These are phyloP conservation scores for Boeremia exigua DNA, from an alignment of 2,329 filamentous ascomycete species.

Conservation along the genomic window DNA sequence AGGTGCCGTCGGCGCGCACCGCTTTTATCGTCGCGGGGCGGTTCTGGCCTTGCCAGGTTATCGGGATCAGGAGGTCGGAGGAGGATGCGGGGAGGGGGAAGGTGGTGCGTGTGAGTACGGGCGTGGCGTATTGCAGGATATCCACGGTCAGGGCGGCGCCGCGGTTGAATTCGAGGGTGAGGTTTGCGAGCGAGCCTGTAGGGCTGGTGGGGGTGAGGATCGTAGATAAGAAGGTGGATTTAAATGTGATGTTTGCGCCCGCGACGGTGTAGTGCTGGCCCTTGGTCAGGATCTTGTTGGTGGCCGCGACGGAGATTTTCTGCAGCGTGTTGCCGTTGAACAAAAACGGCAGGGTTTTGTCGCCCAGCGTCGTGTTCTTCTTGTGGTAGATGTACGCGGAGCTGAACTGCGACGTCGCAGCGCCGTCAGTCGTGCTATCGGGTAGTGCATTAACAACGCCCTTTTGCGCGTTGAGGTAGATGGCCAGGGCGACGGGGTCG, in stretches of 20 bases:
- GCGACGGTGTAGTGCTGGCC: constrained; percentile 58
- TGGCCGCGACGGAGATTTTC: constrained; percentile 40
- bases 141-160: constrained; percentile 57
- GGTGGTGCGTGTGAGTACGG: constrained; percentile 38
- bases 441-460: constrained; percentile 59
- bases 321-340: constrained; percentile 63
- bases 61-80: constrained; percentile 56
- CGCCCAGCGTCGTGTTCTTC: constrained; percentile 52
- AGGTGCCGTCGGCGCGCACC: constrained; percentile 55
- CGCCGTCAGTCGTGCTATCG: constrained; percentile 58
- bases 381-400: constrained; percentile 64
- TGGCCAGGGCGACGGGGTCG: constrained; percentile 57
- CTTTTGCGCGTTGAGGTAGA: constrained; percentile 55
- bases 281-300: constrained; percentile 44
- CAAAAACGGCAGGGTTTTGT: constrained; percentile 56
- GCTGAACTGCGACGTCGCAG: constrained; percentile 54
- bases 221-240: constrained; percentile 53
- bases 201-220: constrained; percentile 52
- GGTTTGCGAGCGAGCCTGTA: constrained; percentile 57
- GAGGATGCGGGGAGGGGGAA: constrained; percentile 32
- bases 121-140: constrained; percentile 61
- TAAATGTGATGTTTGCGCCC: constrained; percentile 55
- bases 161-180: constrained; percentile 61
- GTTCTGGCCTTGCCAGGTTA: constrained; percentile 60
- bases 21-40: constrained; percentile 60